These are phyloP conservation scores for Pseudogymnoascus sp. DNA, from an alignment of 2,329 filamentous ascomycete species.

Conservation along the genomic window DNA sequence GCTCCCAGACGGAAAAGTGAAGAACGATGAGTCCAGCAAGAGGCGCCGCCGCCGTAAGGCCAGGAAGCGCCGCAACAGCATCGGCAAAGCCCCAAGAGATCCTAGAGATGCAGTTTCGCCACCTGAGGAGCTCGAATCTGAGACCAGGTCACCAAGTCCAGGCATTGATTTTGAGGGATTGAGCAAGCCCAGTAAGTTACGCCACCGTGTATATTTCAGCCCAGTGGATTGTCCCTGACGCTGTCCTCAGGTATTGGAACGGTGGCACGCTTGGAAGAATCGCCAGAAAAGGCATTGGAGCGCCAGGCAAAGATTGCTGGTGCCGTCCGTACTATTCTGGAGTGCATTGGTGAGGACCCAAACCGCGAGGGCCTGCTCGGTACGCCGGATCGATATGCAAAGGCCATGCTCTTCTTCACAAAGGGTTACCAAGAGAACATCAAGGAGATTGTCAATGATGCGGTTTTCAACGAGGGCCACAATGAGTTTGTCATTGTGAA, in stretches of 20 bases:
- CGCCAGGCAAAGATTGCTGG: constrained; percentile 51
- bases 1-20: neutral
- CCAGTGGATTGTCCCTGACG: constrained; percentile 16
- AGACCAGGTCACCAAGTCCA: constrained; percentile 43
- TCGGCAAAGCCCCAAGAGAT: constrained; percentile 55
- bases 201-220: neutral
- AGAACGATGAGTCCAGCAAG: constrained; percentile 18
- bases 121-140: constrained; percentile 17
- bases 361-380: constrained; percentile 56
- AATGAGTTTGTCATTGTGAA: constrained; percentile 97
- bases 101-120: constrained; percentile 42
- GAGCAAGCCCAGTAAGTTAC: constrained; percentile 45
- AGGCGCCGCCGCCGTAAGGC: constrained; percentile 18
- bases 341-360: constrained; percentile 62
- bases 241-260: constrained; percentile 49
- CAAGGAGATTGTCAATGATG: constrained; percentile 81
- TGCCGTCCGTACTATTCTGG: constrained; percentile 58
- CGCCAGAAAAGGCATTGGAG: constrained; percentile 39
- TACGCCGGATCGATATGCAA: constrained; percentile 80
- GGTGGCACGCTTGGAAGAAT: constrained; percentile 52
- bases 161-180: constrained; percentile 56
- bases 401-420: constrained; percentile 92
- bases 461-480: constrained; percentile 93
- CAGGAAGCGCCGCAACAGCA: constrained; percentile 41
- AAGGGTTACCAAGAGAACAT: constrained; percentile 96